A percentile compares a stretch with the other conserved stretches of the same genome.
Evolutionary conservation across 83 land plant genomes (phyloP).

Genomic region (Picea abies): DNA sequence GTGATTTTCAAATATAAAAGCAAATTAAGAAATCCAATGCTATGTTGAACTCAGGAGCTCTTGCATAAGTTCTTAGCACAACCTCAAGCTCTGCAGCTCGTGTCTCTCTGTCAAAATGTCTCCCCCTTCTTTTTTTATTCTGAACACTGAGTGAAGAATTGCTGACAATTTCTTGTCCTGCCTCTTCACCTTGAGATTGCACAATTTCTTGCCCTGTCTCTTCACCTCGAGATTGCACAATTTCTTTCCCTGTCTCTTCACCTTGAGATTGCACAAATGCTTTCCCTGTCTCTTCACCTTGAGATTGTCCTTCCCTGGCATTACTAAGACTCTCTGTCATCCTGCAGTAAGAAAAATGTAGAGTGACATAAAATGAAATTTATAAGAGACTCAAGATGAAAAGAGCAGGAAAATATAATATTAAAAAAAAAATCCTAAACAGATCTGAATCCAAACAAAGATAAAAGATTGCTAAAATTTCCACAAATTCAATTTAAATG

Average conservation of each 20-base stretch:
- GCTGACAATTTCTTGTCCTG: not conserved
- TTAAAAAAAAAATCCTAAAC: not conserved
- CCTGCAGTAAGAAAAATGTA: not conserved
- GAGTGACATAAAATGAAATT: not conserved
- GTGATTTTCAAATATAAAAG: not conserved
- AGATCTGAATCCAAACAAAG: not conserved
- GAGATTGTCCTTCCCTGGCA: not conserved
- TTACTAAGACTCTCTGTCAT: not conserved
- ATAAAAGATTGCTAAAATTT: not conserved
- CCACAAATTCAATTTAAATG: not conserved
- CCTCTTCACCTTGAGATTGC: slow-evolving; percentile 4
- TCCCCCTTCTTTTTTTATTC: slow-evolving; percentile 31
- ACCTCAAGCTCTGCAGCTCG: slow-evolving; percentile 37
- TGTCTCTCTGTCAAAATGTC: slow-evolving; percentile 35
- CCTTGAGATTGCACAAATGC: not conserved
- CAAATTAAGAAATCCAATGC: not conserved
- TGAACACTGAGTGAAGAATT: not conserved
- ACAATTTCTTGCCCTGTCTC: not conserved
- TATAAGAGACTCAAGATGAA: too few relatives aligned
- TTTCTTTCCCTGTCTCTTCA: not conserved
- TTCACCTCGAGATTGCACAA: not conserved
- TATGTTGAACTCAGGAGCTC: not conserved
- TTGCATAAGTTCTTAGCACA: slow-evolving; percentile 2
- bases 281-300: slow-evolving; percentile 7
- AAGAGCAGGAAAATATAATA: not conserved